Evolutionary conservation across 202 grass and related monocot genomes (phyloP).

Genomic region (Carex arenaria): DNA sequence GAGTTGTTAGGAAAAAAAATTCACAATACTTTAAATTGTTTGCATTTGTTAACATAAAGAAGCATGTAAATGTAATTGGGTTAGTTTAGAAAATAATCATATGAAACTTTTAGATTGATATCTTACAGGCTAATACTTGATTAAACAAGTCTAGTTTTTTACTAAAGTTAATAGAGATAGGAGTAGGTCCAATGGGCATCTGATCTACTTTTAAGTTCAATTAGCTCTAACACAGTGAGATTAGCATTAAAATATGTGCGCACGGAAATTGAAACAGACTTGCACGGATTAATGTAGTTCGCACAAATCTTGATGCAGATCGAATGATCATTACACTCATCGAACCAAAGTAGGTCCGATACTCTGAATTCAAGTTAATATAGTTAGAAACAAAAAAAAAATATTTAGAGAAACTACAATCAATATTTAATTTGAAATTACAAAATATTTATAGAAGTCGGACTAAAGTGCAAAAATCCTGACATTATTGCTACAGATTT

Average conservation of each 20-base stretch:
- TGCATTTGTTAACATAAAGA: background rate
- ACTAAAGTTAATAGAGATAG: background rate
- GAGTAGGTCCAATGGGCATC: too few species aligned
- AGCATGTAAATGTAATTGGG: background rate
- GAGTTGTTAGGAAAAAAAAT: too few species aligned
- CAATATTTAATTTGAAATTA: background rate
- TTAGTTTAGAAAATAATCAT: background rate
- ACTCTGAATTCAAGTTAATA: background rate
- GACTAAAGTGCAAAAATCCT: background rate
- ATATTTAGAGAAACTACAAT: background rate
- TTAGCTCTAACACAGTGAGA: too few species aligned
- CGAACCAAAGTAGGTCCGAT: too few species aligned
- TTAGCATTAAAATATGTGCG: too few species aligned
- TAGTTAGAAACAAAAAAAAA: background rate
- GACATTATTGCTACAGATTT: background rate
- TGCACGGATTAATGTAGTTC: too few species aligned
- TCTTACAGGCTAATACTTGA: background rate
- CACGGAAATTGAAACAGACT: too few species aligned
- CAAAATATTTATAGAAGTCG: background rate
- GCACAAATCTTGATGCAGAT: too few species aligned
- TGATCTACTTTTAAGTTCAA: too few species aligned
- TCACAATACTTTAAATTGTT: too few species aligned
- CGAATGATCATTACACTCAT: too few species aligned
- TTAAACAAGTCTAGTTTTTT: background rate
- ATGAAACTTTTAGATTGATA: background rate